Evolutionary conservation across 352 stramenopile species (phyloP).

Genomic region (Globisporangium nunn): DNA sequence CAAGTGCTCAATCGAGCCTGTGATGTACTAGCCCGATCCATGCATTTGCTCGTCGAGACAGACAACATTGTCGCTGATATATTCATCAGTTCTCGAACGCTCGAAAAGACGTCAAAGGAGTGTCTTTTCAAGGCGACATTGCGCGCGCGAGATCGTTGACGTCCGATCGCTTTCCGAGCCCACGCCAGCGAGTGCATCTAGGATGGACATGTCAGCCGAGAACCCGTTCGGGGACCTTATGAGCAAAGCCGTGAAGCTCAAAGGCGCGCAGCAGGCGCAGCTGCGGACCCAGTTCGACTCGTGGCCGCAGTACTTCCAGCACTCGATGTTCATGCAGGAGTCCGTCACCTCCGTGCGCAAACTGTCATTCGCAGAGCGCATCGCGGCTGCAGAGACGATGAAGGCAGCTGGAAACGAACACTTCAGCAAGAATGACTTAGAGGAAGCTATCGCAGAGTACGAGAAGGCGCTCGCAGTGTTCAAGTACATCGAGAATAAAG

Average conservation of each 20-base stretch:
- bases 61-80: too few species aligned
- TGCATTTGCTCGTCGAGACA: too few species aligned
- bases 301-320: conserved; percentile 83
- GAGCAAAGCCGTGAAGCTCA: conserved; percentile 82
- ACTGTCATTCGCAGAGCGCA: conserved; percentile 43
- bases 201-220: conserved; percentile 54
- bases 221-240: conserved; percentile 82
- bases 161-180: too few species aligned
- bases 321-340: conserved; percentile 85
- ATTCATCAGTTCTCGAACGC: too few species aligned
- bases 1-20: too few species aligned
- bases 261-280: conserved; percentile 74
- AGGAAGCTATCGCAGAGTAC: conserved; percentile 77
- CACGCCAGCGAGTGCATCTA: too few species aligned
- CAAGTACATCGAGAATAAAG: conserved; percentile 75
- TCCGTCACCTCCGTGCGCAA: conserved; percentile 39
- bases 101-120: too few species aligned
- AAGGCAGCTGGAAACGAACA: conserved; percentile 59
- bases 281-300: conserved; percentile 63
- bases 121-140: too few species aligned
- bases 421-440: conserved; percentile 35
- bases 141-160: too few species aligned
- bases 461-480: conserved; percentile 82
- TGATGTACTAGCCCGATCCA: too few species aligned
- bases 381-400: conserved; percentile 53